A percentile compares a stretch with the other conserved stretches of the same genome.
These are phyloP conservation scores for Fusarium sarcochroum DNA, from an alignment of 2,329 filamentous ascomycete genomes.

Conservation along the genomic window DNA sequence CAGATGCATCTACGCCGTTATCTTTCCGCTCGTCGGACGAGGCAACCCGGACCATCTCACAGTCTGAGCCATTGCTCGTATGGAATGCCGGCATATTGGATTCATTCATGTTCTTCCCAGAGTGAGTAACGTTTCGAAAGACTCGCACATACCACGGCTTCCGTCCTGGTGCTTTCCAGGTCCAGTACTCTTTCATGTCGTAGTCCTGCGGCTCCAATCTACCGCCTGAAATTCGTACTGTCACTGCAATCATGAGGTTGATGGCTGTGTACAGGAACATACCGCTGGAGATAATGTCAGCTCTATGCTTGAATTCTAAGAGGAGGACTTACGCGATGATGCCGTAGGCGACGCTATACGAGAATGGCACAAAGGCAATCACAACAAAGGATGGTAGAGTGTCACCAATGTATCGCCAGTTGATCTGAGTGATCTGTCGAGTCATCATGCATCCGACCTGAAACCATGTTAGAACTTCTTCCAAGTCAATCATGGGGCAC, in stretches of 20 bases:
- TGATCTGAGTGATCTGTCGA: constrained; percentile 80
- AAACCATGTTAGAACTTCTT: neutral
- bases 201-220: constrained; percentile 36
- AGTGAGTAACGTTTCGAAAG: neutral
- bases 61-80: constrained; percentile 13
- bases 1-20: neutral
- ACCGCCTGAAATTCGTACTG: constrained; percentile 23
- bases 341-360: constrained; percentile 85
- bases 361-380: constrained; percentile 85
- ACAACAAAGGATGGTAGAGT: constrained; percentile 84
- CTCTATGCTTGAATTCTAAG: fast-evolving
- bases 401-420: constrained; percentile 85
- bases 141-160: constrained; percentile 37
- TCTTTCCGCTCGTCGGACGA: constrained; percentile 23
- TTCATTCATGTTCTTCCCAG: neutral
- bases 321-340: constrained; percentile 69
- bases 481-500: fast-evolving
- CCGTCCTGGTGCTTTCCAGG: constrained; percentile 33
- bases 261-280: constrained; percentile 37
- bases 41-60: constrained; percentile 28
- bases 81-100: neutral
- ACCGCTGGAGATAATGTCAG: constrained; percentile 13
- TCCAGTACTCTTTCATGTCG: constrained; percentile 45
- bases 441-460: constrained; percentile 83
- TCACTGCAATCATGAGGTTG: constrained; percentile 29